These are phyloP conservation scores for Jackrogersella minutella DNA, from an alignment of 495 filamentous ascomycete genomes.

Conservation along the genomic window DNA sequence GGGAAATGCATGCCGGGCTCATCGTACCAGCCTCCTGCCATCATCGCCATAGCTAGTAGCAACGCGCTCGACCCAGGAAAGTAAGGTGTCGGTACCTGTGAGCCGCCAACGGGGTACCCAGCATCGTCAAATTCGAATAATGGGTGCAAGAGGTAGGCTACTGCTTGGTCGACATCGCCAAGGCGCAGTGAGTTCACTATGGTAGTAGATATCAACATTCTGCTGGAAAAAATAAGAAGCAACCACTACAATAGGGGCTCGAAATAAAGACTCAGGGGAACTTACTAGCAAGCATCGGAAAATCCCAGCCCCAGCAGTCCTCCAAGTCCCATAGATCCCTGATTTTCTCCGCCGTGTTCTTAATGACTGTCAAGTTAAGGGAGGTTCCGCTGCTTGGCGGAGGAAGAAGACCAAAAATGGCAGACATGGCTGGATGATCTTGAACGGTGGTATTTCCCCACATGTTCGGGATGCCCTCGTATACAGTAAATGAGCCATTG, in stretches of 20 bases:
- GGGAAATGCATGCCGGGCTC: constrained; percentile 55
- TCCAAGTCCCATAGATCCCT: constrained; percentile 56
- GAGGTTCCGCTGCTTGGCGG: constrained; percentile 48
- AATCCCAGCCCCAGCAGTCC: constrained; percentile 62
- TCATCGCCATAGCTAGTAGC: constrained; percentile 61
- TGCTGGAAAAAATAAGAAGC: too few species aligned
- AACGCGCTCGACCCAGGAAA: constrained; percentile 59
- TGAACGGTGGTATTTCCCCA: constrained; percentile 55
- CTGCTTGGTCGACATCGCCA: constrained; percentile 55
- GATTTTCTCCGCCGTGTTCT: constrained; percentile 55
- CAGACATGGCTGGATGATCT: constrained; percentile 62
- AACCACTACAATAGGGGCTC: not conserved
- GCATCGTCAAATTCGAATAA: constrained; percentile 60
- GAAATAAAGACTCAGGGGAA: not conserved
- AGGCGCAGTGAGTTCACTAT: constrained; percentile 57
- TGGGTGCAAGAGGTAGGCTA: constrained; percentile 57
- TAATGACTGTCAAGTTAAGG: constrained; percentile 51
- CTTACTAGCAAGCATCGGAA: constrained; percentile 59
- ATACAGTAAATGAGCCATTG: constrained; percentile 56
- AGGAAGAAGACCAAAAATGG: constrained; percentile 59
- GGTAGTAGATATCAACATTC: not conserved
- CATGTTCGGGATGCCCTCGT: constrained; percentile 60
- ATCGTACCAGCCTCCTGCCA: constrained; percentile 63
- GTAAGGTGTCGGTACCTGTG: constrained; percentile 63
- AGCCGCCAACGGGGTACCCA: constrained; percentile 60